phyloP scores from a whole-genome alignment of 768 basidiomycete species.

The Rhodosporidiobolus sp. region DNA sequence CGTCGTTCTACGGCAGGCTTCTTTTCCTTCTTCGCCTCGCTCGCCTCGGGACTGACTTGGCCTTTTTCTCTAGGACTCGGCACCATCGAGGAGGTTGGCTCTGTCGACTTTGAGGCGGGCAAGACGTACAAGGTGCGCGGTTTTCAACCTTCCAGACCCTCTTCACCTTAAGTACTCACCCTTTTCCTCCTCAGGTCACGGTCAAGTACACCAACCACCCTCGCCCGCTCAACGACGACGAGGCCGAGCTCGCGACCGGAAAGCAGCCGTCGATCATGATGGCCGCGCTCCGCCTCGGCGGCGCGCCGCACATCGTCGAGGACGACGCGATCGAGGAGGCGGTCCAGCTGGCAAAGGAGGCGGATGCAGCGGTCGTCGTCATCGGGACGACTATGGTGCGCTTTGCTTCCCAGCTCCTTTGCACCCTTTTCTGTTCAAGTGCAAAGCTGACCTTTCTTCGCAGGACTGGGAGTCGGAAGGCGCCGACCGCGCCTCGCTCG shows the following conservation, averaged over 20 bases:
- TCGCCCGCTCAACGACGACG: no score
- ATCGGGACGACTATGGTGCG: slow-evolving; percentile 62
- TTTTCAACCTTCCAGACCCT: slow-evolving; percentile 27
- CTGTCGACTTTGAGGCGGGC: slow-evolving; percentile 44
- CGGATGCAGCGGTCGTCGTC: slow-evolving; percentile 53
- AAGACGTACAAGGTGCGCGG: slow-evolving; percentile 43
- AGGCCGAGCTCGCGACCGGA: no score
- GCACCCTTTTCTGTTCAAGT: no score
- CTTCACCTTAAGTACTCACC: background rate
- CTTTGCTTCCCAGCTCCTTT: no score
- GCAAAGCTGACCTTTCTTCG: no score
- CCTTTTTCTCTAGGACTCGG: slow-evolving; percentile 24
- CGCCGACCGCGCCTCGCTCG: slow-evolving; percentile 40
- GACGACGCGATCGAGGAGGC: slow-evolving; percentile 13
- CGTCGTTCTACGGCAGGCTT: slow-evolving; percentile 11
- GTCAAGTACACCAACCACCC: no score
- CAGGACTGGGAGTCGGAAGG: slow-evolving; percentile 64
- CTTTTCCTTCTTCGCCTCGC: slow-evolving; percentile 8
- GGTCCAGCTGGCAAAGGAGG: slow-evolving; percentile 8
- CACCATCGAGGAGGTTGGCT: slow-evolving; percentile 24
- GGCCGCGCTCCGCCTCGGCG: slow-evolving; percentile 28
- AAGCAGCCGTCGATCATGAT: background rate
- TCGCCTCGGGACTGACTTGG: no score
- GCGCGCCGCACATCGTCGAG: slow-evolving; percentile 4
- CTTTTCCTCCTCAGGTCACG: slow-evolving; percentile 1